Base-by-base conservation (phyloP, 1,284 basidiomycete species). In the Bondarzewia mesenterica region DNA sequence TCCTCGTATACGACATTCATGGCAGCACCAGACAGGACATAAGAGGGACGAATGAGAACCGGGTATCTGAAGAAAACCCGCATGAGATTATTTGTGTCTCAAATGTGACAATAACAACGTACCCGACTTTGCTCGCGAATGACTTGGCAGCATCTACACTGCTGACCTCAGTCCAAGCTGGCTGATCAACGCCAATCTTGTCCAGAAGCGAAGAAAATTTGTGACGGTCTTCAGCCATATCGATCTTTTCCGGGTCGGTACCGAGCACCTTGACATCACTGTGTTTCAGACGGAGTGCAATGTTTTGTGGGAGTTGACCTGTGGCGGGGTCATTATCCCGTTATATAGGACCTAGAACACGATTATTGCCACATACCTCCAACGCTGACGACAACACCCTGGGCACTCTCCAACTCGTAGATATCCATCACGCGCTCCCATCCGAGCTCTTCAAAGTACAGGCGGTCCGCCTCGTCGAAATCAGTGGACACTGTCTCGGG, bases 401-500 rank as follows among this genome's bases (percentile, higher is more conserved):
- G 78, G 2, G 96, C 86, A 46, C 81, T 78, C 64, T 99, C 96
- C 55, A 99, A 72, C 68, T 99, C 96, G 66, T 99, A 99, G 58
- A 99, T 99, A 70, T 99, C 96, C 94, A 99, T 97, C 52, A 99
- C 94, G 48, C 94, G 84, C 70, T 99, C 96, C 67, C 83, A 98
- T 48, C 94, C 92, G 50, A 99, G 80, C 67, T 98, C 95, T 68
- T 99, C 96, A 63, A 99, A 99, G 78, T 99, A 99, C 47, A 99
- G 73, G 51, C 96, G 77, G 63, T 99, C 95, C 18, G 96, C 96
- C 73, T 99, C 96, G 63, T 99, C 96, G 66, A 95, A 99, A 68
- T 99, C 96, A 50, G 96, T 99, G 5, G 93, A 96, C 50, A 99
- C 96, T 4, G 96, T 99, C 72, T 99, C 96, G 15, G 95, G 96